These are phyloP conservation scores for Circinella minor DNA, from an alignment of 371 early-diverging fungal species.

Conservation along the genomic window DNA sequence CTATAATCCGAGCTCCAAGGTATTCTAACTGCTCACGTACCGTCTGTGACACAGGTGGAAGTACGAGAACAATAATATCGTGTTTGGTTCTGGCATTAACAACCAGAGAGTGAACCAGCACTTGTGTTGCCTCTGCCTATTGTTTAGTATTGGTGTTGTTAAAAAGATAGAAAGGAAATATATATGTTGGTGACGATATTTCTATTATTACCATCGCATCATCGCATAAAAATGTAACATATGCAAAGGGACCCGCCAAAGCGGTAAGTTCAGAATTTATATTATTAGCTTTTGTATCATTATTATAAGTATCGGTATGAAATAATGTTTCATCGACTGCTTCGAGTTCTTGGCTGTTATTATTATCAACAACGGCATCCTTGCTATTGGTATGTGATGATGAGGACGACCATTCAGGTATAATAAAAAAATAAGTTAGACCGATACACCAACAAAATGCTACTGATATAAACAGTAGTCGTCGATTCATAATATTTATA, in stretches of 20 bases:
- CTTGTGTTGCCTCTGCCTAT: conserved; percentile 37
- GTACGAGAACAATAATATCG: conserved; percentile 38
- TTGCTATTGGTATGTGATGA: background rate
- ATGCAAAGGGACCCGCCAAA: conserved; percentile 14
- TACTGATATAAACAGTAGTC: background rate
- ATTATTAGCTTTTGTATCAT: background rate
- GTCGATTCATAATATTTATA: background rate
- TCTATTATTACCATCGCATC: conserved; percentile 35
- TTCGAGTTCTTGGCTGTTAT: background rate
- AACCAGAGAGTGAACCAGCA: conserved; percentile 37
- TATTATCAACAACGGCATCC: background rate
- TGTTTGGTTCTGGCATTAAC: conserved; percentile 25
- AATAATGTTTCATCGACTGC: too few species aligned
- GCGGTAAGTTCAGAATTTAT: background rate
- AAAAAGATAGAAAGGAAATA: too few species aligned
- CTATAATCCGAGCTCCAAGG: conserved; percentile 34
- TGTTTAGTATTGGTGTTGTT: background rate
- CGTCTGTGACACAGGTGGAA: conserved; percentile 28
- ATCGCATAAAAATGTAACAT: conserved; percentile 43
- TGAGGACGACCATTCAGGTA: background rate
- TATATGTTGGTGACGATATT: background rate
- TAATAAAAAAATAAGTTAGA: background rate
- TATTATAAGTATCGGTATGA: background rate
- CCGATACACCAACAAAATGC: background rate
- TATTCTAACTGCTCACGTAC: conserved; percentile 22